phyloP scores from a whole-genome alignment of 495 filamentous ascomycete genomes.

The Venustampulla echinocandica region DNA sequence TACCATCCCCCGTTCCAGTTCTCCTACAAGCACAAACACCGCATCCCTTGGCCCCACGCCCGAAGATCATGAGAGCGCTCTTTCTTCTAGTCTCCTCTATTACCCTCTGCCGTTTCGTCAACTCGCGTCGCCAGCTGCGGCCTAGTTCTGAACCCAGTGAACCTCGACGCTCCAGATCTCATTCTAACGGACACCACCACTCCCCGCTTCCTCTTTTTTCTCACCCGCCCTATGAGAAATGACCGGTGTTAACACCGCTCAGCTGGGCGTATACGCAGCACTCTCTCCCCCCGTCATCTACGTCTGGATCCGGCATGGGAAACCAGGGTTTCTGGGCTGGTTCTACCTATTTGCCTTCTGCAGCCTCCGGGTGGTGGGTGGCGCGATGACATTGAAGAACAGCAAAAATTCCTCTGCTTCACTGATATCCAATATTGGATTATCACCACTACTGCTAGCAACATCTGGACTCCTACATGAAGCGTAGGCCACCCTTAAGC shows the following conservation, averaged over 20 bases:
- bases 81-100: no score
- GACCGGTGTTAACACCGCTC: conserved; percentile 24
- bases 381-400: conserved; percentile 24
- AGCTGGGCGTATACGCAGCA: conserved; percentile 29
- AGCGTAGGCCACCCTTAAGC: conserved; percentile 25
- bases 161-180: no score
- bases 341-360: conserved; percentile 32
- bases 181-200: no score
- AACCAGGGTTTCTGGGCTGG: conserved; percentile 31
- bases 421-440: conserved; percentile 33
- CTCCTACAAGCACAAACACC: no score
- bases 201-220: background rate
- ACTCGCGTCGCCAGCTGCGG: no score
- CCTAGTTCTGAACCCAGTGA: no score
- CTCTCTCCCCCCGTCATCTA: conserved; percentile 27
- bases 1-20: no score
- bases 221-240: background rate
- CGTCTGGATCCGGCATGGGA: conserved; percentile 28
- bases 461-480: conserved; percentile 32
- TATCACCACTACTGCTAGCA: conserved; percentile 36
- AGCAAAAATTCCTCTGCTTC: conserved; percentile 21
- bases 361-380: conserved; percentile 28
- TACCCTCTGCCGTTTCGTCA: no score
- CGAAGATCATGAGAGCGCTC: no score
- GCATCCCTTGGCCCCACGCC: no score